phyloP scores from a whole-genome alignment of 768 basidiomycete species.

The Termitomyces sp. region DNA sequence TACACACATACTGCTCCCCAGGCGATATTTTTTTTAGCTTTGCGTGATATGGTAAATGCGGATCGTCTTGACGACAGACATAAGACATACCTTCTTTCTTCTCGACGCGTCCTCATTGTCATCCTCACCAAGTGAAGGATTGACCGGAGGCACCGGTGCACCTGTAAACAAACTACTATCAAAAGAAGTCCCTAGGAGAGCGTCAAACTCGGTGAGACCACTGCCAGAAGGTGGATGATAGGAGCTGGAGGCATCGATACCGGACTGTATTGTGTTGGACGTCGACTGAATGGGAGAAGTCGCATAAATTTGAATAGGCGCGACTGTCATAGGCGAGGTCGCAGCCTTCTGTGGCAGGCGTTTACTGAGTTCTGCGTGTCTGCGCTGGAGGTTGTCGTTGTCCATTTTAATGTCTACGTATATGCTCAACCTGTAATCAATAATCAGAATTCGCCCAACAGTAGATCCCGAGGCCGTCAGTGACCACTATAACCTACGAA shows the following conservation, averaged over 20 bases:
- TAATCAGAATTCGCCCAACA: background rate
- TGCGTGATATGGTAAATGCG: background rate
- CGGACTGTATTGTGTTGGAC: slow-evolving; percentile 1
- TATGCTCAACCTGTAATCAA: slow-evolving; percentile 55
- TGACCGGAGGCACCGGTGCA: background rate
- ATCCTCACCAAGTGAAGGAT: slow-evolving; percentile 34
- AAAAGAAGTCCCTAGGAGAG: slow-evolving; percentile 9
- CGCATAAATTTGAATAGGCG: slow-evolving; percentile 34
- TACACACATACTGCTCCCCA: slow-evolving; percentile 79
- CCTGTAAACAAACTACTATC: slow-evolving; percentile 9
- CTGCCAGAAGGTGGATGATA: slow-evolving; percentile 9
- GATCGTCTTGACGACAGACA: background rate
- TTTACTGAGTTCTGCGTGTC: slow-evolving; percentile 43
- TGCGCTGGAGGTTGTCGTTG: slow-evolving; percentile 75
- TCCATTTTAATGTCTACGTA: slow-evolving; percentile 85
- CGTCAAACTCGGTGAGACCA: slow-evolving; percentile 13
- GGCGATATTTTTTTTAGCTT: slow-evolving; percentile 48
- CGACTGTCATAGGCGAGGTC: slow-evolving; percentile 24
- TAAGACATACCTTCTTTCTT: slow-evolving; percentile 59
- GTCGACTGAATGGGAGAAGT: slow-evolving; percentile 29
- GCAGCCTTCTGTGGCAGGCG: slow-evolving; percentile 25
- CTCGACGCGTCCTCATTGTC: slow-evolving; percentile 49
- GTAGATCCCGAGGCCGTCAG: background rate
- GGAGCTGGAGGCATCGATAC: slow-evolving; percentile 12
- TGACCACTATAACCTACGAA: slow-evolving; percentile 60